phyloP scores from a whole-genome alignment of 2,329 filamentous ascomycete genomes.

The Sporothrix pseudoabietina region DNA sequence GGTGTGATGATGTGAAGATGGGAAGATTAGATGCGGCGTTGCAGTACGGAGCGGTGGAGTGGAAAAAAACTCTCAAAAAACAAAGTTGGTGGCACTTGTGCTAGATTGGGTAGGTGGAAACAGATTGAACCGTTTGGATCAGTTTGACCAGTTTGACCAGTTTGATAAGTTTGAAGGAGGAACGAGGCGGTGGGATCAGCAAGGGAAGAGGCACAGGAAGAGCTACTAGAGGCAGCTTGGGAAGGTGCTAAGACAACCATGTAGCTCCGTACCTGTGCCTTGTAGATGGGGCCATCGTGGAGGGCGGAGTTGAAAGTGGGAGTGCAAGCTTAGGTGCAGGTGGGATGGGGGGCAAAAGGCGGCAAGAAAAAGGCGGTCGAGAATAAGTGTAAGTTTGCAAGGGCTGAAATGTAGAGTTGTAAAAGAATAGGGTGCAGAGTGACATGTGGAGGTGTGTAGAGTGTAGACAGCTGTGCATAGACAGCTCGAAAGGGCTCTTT shows the following conservation, averaged over 20 bases:
- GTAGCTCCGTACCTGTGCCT: constrained; percentile 11
- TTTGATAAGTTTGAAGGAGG: not conserved
- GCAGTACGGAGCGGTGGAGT: not conserved
- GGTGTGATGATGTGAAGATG: not conserved
- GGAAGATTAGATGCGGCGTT: constrained; percentile 1
- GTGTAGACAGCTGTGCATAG: not conserved
- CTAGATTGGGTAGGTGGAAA: not conserved
- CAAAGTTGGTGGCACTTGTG: not conserved
- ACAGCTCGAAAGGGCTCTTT: not conserved
- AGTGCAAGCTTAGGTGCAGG: not conserved
- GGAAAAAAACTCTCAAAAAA: not conserved
- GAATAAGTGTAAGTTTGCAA: not conserved
- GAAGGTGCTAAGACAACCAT: constrained; percentile 18
- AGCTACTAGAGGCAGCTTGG: constrained; percentile 14
- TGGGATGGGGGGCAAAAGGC: not conserved
- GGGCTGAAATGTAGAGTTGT: not conserved
- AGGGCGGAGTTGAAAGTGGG: not conserved
- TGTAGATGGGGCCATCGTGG: constrained; percentile 3
- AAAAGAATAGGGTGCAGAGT: not conserved
- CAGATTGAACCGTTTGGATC: not conserved
- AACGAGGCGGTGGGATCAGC: constrained; percentile 16
- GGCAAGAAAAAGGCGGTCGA: constrained; percentile 24
- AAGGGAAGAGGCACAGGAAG: not conserved
- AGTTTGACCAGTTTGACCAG: not conserved
- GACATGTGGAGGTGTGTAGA: constrained; percentile 6